Conservation (phyloP, 352 stramenopile genomes). For the Pythium pyrilobum region DNA sequence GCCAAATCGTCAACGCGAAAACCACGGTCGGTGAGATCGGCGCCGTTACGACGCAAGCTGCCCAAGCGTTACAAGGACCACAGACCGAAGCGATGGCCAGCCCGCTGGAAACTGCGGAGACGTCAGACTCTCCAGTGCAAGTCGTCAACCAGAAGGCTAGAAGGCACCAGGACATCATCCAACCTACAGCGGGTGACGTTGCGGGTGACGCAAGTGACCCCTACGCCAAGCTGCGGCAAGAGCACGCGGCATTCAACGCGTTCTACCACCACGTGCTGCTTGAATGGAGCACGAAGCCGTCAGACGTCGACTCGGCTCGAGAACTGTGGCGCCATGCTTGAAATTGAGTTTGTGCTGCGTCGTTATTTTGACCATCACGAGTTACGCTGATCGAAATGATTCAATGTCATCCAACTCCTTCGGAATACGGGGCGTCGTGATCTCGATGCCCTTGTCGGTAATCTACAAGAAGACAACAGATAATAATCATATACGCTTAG, state of each 20-base stretch:
- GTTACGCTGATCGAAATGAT: constrained; percentile 38
- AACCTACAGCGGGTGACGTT: neutral
- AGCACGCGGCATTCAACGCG: constrained; percentile 42
- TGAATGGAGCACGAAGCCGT: constrained; percentile 34
- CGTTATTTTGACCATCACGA: neutral
- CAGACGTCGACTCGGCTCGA: constrained; percentile 7
- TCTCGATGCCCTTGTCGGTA: constrained; percentile 64
- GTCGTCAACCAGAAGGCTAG: neutral
- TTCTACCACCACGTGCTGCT: constrained; percentile 39
- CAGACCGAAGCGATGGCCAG: too few species aligned
- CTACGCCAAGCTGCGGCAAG: constrained; percentile 16
- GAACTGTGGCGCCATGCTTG: neutral
- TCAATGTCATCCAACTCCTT: constrained; percentile 73
- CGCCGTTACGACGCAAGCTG: too few species aligned
- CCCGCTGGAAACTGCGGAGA: too few species aligned
- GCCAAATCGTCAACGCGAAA: constrained; percentile 46
- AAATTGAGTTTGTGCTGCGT: too few species aligned
- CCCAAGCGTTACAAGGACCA: too few species aligned
- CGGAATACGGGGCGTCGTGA: constrained; percentile 59
- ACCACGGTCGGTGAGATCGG: constrained; percentile 17
- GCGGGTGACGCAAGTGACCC: neutral
- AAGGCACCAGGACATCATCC: too few species aligned
- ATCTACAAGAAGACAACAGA: constrained; percentile 35
- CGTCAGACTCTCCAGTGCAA: too few species aligned
- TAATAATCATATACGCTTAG: neutral